phyloP scores from a whole-genome alignment of 2,329 filamentous ascomycete species.

The Ceratocystis smalleyi region DNA sequence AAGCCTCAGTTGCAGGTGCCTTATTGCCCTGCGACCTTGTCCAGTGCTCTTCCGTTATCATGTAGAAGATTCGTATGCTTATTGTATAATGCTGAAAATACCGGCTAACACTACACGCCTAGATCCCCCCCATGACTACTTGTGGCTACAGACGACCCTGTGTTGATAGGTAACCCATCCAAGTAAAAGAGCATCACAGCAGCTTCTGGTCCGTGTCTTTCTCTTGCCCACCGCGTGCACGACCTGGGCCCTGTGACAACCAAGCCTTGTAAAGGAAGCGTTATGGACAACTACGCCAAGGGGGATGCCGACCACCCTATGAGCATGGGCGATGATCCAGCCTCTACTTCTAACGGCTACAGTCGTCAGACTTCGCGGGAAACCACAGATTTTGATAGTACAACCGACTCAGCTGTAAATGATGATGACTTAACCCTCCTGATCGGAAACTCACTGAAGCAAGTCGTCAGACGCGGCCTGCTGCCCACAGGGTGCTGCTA shows the following conservation, averaged over 20 bases:
- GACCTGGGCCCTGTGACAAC: not conserved
- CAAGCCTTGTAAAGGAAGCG: not conserved
- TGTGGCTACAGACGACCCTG: not conserved
- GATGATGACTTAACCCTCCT: slow-evolving; percentile 19
- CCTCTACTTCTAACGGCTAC: slow-evolving; percentile 12
- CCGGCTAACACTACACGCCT: not conserved
- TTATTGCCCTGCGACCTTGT: not conserved
- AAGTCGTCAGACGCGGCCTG: slow-evolving; percentile 31
- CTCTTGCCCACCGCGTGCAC: not conserved
- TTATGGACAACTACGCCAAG: slow-evolving; percentile 23
- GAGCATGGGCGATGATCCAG: slow-evolving; percentile 25
- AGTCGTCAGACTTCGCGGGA: slow-evolving; percentile 8
- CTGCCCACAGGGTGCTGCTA: slow-evolving; percentile 70
- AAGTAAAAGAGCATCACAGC: not conserved
- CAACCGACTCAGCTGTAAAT: slow-evolving; percentile 17
- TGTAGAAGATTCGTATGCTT: too few species aligned
- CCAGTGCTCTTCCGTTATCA: too few species aligned
- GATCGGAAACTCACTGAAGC: slow-evolving; percentile 22
- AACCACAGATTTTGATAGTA: slow-evolving; percentile 14
- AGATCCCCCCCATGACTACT: not conserved
- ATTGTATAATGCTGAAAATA: not conserved
- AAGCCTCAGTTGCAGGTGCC: not conserved
- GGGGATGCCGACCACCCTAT: slow-evolving; percentile 32
- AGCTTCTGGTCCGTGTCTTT: not conserved
- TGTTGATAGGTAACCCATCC: not conserved